Percentiles rank a stretch among this genome's conserved stretches.
These are phyloP conservation scores for Entomortierella parvispora DNA, from an alignment of 192 early-diverging fungal species.

Conservation along the genomic window DNA sequence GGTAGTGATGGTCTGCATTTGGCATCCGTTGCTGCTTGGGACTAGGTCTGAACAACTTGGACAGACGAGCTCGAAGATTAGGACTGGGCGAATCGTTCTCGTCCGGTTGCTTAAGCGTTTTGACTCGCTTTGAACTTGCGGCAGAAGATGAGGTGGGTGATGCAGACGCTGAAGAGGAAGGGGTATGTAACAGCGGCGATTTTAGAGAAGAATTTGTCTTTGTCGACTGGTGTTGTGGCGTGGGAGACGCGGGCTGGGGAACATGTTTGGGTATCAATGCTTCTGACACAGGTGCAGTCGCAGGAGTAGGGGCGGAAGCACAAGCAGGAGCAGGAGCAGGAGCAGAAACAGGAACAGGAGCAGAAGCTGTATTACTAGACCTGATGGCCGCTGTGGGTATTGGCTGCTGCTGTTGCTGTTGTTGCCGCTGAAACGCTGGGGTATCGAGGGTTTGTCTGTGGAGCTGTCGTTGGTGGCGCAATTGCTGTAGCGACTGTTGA, in stretches of 20 bases:
- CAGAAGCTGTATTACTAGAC: neutral
- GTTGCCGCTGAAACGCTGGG: conserved; percentile 9
- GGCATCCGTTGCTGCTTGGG: conserved; percentile 14
- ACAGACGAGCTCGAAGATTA: conserved; percentile 32
- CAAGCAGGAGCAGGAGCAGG: too few species aligned
- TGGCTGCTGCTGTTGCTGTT: neutral
- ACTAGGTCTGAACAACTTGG: conserved; percentile 24
- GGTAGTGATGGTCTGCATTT: conserved; percentile 10
- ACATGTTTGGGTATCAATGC: too few species aligned
- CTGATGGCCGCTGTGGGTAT: neutral
- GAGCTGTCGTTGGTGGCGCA: neutral
- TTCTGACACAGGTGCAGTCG: too few species aligned
- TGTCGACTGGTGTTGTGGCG: too few species aligned
- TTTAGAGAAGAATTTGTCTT: too few species aligned
- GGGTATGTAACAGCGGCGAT: too few species aligned
- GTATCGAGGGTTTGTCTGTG: conserved; percentile 2
- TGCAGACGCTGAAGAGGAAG: neutral
- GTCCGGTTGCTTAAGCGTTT: neutral
- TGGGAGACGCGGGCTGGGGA: too few species aligned
- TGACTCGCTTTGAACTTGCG: neutral
- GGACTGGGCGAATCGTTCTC: conserved; percentile 14
- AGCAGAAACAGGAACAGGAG: too few species aligned
- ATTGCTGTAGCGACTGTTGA: conserved; percentile 4
- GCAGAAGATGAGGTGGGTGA: neutral
- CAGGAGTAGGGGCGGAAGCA: neutral